A percentile compares a stretch with the other conserved stretches of the same genome.
phyloP scores from a whole-genome alignment of 2,329 filamentous ascomycete species.

The Xylariales sp. region DNA sequence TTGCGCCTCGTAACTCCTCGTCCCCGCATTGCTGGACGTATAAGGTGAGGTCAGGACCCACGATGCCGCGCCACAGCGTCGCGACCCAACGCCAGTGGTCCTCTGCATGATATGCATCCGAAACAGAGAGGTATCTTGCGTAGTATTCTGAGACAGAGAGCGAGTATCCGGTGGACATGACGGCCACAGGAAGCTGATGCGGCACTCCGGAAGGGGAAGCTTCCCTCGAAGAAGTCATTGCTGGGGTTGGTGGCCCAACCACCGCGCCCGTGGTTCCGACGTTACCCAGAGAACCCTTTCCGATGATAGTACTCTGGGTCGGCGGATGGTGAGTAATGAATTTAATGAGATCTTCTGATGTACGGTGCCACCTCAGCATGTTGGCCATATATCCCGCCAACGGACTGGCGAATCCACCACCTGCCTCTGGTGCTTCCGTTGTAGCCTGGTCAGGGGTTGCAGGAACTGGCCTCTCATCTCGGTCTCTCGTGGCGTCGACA shows the following conservation, averaged over 20 bases:
- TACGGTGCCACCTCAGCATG: constrained; percentile 71
- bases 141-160: constrained; percentile 74
- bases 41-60: constrained; percentile 76
- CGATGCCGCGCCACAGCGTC: constrained; percentile 82
- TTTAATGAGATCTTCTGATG: constrained; percentile 64
- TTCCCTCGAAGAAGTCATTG: background rate
- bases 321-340: constrained; percentile 35
- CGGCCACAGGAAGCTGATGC: constrained; percentile 58
- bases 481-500: constrained; percentile 14
- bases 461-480: constrained; percentile 2
- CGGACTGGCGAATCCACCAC: constrained; percentile 27
- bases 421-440: background rate
- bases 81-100: constrained; percentile 99
- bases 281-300: background rate
- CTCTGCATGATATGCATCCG: constrained; percentile 72
- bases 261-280: background rate
- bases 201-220: constrained; percentile 3
- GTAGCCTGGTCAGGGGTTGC: constrained; percentile 8
- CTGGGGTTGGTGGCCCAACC: background rate
- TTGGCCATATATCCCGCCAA: constrained; percentile 61
- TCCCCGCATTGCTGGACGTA: constrained; percentile 46
- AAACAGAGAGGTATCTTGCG: constrained; percentile 68
- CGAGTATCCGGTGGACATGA: constrained; percentile 75
- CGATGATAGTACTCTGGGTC: background rate
- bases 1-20: constrained; percentile 17